Conservation (phyloP, 2,329 filamentous ascomycete species). For the Penicillium sclerotiorum region DNA sequence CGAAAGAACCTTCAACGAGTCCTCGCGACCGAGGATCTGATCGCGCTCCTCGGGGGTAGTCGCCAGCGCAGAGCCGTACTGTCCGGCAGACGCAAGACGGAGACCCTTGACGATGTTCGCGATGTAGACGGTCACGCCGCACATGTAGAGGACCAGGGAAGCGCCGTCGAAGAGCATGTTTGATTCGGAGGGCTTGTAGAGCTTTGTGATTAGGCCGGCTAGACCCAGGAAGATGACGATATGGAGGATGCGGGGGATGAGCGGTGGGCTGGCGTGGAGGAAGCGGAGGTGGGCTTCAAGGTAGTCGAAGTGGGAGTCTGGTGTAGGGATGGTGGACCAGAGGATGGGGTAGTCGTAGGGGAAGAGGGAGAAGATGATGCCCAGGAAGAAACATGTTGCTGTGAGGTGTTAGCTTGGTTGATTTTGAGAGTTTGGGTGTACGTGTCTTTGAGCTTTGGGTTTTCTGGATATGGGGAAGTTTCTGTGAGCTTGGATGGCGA, state of each 20-base stretch:
- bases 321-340: conserved; percentile 47
- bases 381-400: conserved; percentile 97
- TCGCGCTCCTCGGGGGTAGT: conserved; percentile 56
- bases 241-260: conserved; percentile 91
- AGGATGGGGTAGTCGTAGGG: conserved; percentile 71
- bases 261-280: conserved; percentile 84
- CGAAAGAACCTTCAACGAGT: conserved; percentile 85
- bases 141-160: conserved; percentile 72
- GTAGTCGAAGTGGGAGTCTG: conserved; percentile 72
- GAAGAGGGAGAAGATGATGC: conserved; percentile 93
- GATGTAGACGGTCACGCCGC: conserved; percentile 89
- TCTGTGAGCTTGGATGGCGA: conserved; percentile 27
- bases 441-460: background rate
- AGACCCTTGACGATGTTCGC: conserved; percentile 97
- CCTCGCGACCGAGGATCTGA: conserved; percentile 76
- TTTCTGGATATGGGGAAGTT: conserved; percentile 7
- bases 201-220: conserved; percentile 86
- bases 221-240: conserved; percentile 89
- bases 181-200: conserved; percentile 89
- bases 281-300: conserved; percentile 89
- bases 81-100: conserved; percentile 74
- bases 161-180: conserved; percentile 93
- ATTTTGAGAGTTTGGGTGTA: conserved; percentile 11
- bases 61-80: conserved; percentile 59
- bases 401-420: conserved; percentile 4